phyloP scores from a whole-genome alignment of 345 rosid genomes.

The Citrus trifoliata region DNA sequence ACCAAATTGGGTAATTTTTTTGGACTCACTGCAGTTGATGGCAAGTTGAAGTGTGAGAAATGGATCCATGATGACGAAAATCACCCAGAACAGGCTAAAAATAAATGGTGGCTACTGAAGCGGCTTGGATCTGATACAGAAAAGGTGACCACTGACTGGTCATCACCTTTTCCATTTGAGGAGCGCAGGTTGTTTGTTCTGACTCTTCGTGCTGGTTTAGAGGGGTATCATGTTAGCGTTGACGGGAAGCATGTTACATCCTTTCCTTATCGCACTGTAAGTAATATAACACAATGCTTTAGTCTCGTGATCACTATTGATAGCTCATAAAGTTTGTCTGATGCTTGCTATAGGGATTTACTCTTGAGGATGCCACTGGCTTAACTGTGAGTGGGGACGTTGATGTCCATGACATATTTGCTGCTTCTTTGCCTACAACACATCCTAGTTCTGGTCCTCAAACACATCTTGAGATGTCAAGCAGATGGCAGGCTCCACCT shows the following conservation, averaged over 20 bases:
- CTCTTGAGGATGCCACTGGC: slow-evolving; percentile 97
- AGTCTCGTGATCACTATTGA: slow-evolving; percentile 10
- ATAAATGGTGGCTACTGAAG: slow-evolving; percentile 82
- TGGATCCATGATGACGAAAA: slow-evolving; percentile 84
- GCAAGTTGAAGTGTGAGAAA: slow-evolving; percentile 85
- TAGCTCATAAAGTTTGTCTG: slow-evolving; percentile 20
- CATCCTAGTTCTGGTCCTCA: slow-evolving; percentile 90
- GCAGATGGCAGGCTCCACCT: slow-evolving; percentile 77
- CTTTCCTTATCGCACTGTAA: slow-evolving; percentile 89
- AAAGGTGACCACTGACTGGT: slow-evolving; percentile 78
- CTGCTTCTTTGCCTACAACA: slow-evolving; percentile 76
- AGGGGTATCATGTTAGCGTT: slow-evolving; percentile 84
- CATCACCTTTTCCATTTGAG: slow-evolving; percentile 84
- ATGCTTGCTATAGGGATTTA: slow-evolving; percentile 60
- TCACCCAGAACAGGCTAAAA: slow-evolving; percentile 59
- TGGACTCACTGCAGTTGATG: slow-evolving; percentile 65
- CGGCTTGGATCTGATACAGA: slow-evolving; percentile 67
- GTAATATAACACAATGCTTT: slow-evolving; percentile 23
- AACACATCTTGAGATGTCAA: slow-evolving; percentile 74
- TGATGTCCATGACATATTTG: slow-evolving; percentile 75
- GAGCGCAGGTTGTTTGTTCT: slow-evolving; percentile 81
- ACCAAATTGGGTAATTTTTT: slow-evolving; percentile 13
- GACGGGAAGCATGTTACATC: slow-evolving; percentile 92
- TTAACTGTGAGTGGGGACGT: slow-evolving; percentile 72
- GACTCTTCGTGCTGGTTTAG: slow-evolving; percentile 88